These are phyloP conservation scores for Harringtonia aguacate DNA, from an alignment of 2,329 filamentous ascomycete species.

Conservation along the genomic window DNA sequence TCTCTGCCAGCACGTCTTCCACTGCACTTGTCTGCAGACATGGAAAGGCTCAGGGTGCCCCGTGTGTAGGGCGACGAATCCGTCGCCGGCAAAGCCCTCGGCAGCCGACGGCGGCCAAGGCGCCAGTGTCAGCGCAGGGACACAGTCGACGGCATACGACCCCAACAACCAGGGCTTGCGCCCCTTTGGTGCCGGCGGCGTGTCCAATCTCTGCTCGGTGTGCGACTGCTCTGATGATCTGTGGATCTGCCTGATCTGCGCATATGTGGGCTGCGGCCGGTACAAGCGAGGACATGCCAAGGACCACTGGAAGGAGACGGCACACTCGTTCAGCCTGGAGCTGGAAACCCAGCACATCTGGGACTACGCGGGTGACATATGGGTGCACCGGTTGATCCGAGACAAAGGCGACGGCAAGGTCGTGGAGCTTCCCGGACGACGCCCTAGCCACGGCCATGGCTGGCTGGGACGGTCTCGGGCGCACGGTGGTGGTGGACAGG, in stretches of 20 bases:
- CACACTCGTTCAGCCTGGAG: conserved; percentile 87
- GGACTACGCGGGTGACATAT: conserved; percentile 94
- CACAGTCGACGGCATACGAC: conserved; percentile 21
- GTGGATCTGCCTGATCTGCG: conserved; percentile 93
- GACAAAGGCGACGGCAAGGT: conserved; percentile 89
- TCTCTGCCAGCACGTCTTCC: conserved; percentile 94
- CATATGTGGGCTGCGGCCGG: conserved; percentile 82
- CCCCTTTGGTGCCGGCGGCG: conserved; percentile 46
- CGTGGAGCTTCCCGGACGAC: conserved; percentile 64
- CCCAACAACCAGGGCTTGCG: conserved; percentile 37
- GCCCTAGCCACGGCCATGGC: background rate
- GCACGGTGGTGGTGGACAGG: conserved; percentile 5
- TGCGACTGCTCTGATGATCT: conserved; percentile 76
- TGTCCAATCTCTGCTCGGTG: conserved; percentile 64
- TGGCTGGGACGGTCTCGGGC: background rate
- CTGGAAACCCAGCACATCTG: conserved; percentile 90
- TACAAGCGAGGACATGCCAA: conserved; percentile 93
- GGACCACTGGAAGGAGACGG: conserved; percentile 81
- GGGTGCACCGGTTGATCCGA: conserved; percentile 90
- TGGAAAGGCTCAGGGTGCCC: conserved; percentile 93
- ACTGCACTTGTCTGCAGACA: conserved; percentile 90
- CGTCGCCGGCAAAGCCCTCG: conserved; percentile 20
- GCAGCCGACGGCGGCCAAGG: background rate
- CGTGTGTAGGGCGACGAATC: conserved; percentile 78
- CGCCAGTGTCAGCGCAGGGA: background rate